These are phyloP conservation scores for Aristolochia fimbriata DNA, from an alignment of 164 flowering plant genomes.

Conservation along the genomic window DNA sequence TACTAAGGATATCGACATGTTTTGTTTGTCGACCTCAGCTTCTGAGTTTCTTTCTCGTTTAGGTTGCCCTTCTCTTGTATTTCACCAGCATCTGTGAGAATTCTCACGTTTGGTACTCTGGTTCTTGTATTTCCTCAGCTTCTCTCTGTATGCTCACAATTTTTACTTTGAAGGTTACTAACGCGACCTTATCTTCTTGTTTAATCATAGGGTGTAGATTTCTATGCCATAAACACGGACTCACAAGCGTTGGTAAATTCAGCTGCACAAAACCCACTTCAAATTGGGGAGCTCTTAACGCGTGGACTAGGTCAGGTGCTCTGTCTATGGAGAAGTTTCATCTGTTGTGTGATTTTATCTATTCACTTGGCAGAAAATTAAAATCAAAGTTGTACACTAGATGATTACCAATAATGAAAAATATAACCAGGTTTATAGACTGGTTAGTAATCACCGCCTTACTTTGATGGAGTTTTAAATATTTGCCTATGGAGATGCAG, in stretches of 20 bases:
- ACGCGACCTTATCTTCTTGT: background rate
- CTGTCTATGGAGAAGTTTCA: background rate
- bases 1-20: too few relatives aligned
- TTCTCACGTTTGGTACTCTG: too few relatives aligned
- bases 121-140: background rate
- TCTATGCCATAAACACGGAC: slow-evolving; percentile 96
- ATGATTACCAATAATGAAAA: too few relatives aligned
- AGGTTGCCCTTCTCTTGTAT: background rate
- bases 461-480: background rate
- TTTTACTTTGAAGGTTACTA: background rate
- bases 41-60: too few relatives aligned
- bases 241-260: slow-evolving; percentile 80
- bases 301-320: slow-evolving; percentile 85
- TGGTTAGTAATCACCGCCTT: background rate
- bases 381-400: background rate
- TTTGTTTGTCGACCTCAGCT: too few relatives aligned
- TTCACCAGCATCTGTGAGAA: too few relatives aligned
- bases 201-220: slow-evolving; percentile 67
- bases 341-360: background rate
- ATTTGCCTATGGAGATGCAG: slow-evolving; percentile 31
- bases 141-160: background rate
- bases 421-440: background rate
- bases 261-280: slow-evolving; percentile 75
- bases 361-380: background rate
- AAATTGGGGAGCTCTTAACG: slow-evolving; percentile 96